phyloP scores from a whole-genome alignment of 371 early-diverging fungal genomes.

The Mortierella polycephala region DNA sequence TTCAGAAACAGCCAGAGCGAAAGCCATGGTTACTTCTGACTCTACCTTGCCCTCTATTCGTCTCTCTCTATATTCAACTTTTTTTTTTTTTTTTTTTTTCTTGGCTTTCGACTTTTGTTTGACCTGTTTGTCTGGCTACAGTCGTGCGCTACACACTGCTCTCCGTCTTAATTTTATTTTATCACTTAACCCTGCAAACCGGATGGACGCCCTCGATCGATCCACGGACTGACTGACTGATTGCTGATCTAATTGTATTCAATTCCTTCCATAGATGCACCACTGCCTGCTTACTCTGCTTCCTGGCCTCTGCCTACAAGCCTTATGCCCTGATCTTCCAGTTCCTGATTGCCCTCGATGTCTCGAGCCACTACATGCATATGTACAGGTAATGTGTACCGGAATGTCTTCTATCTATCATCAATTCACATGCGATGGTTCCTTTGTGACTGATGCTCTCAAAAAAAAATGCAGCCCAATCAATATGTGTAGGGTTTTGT shows the following conservation, averaged over 20 bases:
- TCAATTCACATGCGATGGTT: background rate
- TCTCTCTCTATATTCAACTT: background rate
- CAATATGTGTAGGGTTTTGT: background rate
- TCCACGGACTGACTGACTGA: conserved; percentile 1
- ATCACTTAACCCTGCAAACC: too few species aligned
- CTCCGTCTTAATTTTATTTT: too few species aligned
- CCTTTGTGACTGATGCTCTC: conserved; percentile 18
- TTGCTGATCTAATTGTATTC: background rate
- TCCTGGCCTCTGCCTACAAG: conserved; percentile 79
- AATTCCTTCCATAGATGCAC: conserved; percentile 69
- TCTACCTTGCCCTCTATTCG: background rate
- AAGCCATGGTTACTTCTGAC: too few species aligned
- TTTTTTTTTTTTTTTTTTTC: background rate
- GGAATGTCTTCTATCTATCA: too few species aligned
- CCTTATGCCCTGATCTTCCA: conserved; percentile 83
- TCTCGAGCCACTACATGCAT: conserved; percentile 97
- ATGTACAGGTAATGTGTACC: conserved; percentile 83
- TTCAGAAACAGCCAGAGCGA: too few species aligned
- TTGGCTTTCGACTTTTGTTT: background rate
- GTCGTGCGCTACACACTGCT: background rate
- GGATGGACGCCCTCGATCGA: background rate
- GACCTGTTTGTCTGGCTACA: background rate
- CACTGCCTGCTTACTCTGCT: conserved; percentile 91
- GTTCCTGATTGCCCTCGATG: conserved; percentile 89
- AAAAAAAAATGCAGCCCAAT: background rate